Base-by-base conservation (phyloP, 305 asterid species). In the Coffea humblotiana region DNA sequence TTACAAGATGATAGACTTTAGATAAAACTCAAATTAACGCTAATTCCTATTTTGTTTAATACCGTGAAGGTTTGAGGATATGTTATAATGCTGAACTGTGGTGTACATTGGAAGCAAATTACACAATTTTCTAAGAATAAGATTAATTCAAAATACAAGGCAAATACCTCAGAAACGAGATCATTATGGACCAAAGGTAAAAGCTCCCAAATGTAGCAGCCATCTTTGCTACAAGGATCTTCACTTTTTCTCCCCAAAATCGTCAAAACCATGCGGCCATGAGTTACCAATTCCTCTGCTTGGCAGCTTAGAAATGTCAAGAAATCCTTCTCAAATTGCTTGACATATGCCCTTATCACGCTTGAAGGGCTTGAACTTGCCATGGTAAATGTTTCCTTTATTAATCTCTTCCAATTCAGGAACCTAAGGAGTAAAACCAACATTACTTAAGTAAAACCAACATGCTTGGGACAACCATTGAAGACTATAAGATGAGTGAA, bases 201-300 rank as follows among this genome's bases (percentile, higher is more conserved):
- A 63, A 88, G 92, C 76, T 93, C 90, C 94, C 93, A 93, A 60
- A 91, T 83, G 32, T 90, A 86, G 79, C 89, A 84, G 43, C 92
- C 73, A 21, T 91, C 94, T 78, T 87, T 85, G 83, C 88, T 86
- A 11, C 79, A 72, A 19, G 91, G 89, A 66, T 85, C 85, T 25
- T 86, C 85, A 65, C 82, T 83, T 83, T 81, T 84, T 80, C 98
- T 87, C 10, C 97, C 97, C 37, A 90, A 35, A 52, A 93, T 27
- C 15, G 95, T 93, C 15, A 93, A 68, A 73, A 92, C 98, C 97
- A 93, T 90, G 27, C 76, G 83, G 11, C 98, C 98, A 40, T 87
- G 88, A 12, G 25, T 68, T 21, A 90, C 85, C 0, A 92, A 78
- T 79, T 91, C 97, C 60, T 87, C 80, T 2, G 92, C 85, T 0